Percentiles rank a stretch among this genome's conserved stretches.
These are phyloP conservation scores for Mortierella claussenii DNA, from an alignment of 192 early-diverging fungal species.

Conservation along the genomic window DNA sequence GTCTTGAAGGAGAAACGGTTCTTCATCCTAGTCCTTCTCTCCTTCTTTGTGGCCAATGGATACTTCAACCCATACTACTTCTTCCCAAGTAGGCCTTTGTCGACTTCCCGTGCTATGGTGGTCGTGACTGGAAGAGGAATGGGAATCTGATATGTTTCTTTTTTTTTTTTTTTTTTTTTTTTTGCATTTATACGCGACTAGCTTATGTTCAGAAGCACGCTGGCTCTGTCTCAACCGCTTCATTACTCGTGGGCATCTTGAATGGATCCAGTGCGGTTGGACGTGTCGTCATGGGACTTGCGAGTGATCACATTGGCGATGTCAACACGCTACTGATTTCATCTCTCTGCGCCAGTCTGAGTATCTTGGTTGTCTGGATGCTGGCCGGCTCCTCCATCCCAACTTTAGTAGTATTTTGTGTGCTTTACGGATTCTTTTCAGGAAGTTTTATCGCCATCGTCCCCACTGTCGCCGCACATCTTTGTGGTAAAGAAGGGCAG, in stretches of 20 bases:
- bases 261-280: constrained; percentile 67
- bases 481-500: constrained; percentile 60
- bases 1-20: constrained; percentile 59
- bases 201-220: constrained; percentile 33
- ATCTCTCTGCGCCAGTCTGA: constrained; percentile 51
- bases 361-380: constrained; percentile 63
- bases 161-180: background rate
- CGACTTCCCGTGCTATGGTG: background rate
- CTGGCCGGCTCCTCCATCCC: constrained; percentile 54
- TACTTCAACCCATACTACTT: constrained; percentile 71
- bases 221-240: constrained; percentile 23
- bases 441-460: constrained; percentile 64
- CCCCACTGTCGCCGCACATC: constrained; percentile 63
- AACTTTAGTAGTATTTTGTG: constrained; percentile 55
- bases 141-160: background rate
- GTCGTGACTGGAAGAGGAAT: background rate
- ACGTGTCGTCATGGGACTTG: constrained; percentile 62
- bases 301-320: constrained; percentile 64
- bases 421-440: constrained; percentile 66
- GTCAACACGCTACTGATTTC: constrained; percentile 67
- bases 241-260: constrained; percentile 63
- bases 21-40: constrained; percentile 47
- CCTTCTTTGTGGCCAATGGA: constrained; percentile 57
- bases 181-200: constrained; percentile 23
- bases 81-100: constrained; percentile 47